Evolutionary conservation across 164 flowering plant genomes (phyloP), one percentile per base, ranked within the genome.

Genomic region (Vitis riparia): DNA sequence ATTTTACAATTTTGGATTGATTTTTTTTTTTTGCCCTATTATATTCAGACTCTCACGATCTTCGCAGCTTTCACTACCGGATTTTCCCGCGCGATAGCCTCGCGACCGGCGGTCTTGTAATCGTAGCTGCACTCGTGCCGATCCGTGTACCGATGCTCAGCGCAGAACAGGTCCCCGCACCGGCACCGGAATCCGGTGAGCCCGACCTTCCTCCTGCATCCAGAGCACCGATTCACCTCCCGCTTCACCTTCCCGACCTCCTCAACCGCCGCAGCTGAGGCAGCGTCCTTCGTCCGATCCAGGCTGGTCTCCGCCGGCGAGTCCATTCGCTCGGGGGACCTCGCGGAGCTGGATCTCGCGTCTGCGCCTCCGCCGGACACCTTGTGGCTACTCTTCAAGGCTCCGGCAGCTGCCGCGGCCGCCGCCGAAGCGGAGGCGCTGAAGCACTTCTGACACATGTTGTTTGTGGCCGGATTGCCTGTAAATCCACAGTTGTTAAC

Each of bases 31-130:
- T 49, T 49, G 11, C 16, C 49, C 32, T 13, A 50, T 15, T 11
- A 63, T 23, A 11, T 55, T 84, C 83, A 87, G 47, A 87, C 80
- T 71, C 73, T 81, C 32, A 83, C 81, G 71, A 88, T 85, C 86
- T 88, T 88, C 11, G 89, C 87, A n/a, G 92, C 90, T 66, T 78
- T 88, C 65, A 88, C 86, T 1, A 88, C 86, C 9, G 92, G 92
- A 69, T 88, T 88, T 62, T 84, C 92, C 67, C 88, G 73, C 6
- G 88, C 88, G 59, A 88, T 88, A 10, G 86, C 84, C 53, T 87
- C 92, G 12, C 88, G 86, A 9, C 88, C 92, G 23, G 81, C 88
- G 1, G 90, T 65, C 71, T 85, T 86, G 79, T 88, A 88, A 62
- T 88, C 92, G 70, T 70, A 88, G 68, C 83, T 76, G 73, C 92